Conservation (phyloP, 140 eudicot species). For the Oenanthe javanica region DNA sequence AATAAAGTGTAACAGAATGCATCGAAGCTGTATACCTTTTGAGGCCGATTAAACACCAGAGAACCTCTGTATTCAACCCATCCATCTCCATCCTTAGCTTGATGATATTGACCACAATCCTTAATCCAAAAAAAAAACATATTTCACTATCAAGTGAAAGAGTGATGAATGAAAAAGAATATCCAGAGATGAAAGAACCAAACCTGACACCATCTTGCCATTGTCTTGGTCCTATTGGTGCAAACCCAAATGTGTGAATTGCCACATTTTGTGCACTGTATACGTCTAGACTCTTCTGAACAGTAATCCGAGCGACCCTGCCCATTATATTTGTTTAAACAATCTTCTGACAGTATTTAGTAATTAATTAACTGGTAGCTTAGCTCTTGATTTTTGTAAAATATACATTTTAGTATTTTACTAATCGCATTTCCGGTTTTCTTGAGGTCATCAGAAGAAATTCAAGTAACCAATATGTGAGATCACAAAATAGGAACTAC, state of each 20-base stretch:
- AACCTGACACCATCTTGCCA: constrained; percentile 99
- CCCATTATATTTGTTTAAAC: background rate
- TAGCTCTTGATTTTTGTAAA: background rate
- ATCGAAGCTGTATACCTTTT: constrained; percentile 47
- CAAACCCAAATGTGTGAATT: constrained; percentile 93
- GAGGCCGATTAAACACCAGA: constrained; percentile 69
- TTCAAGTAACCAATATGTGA: background rate
- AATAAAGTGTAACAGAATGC: background rate
- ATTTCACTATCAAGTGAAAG: background rate
- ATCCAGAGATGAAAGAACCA: background rate
- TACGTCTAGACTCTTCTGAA: constrained; percentile 91
- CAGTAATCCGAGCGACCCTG: constrained; percentile 57
- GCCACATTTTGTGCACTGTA: constrained; percentile 98
- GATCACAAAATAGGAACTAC: background rate
- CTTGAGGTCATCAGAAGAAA: background rate
- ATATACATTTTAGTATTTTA: background rate
- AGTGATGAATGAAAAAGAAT: background rate
- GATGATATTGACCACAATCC: constrained; percentile 99
- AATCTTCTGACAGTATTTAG: background rate
- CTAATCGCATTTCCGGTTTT: background rate
- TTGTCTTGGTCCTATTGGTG: constrained; percentile 79
- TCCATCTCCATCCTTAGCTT: constrained; percentile 99
- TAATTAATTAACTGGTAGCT: background rate
- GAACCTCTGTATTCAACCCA: constrained; percentile 99
- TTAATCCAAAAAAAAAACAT: constrained; percentile 25